A percentile compares a stretch with the other conserved stretches of the same genome.
Evolutionary conservation across 106 monocot genomes (phyloP).

Genomic region (Dioscorea dumetorum): DNA sequence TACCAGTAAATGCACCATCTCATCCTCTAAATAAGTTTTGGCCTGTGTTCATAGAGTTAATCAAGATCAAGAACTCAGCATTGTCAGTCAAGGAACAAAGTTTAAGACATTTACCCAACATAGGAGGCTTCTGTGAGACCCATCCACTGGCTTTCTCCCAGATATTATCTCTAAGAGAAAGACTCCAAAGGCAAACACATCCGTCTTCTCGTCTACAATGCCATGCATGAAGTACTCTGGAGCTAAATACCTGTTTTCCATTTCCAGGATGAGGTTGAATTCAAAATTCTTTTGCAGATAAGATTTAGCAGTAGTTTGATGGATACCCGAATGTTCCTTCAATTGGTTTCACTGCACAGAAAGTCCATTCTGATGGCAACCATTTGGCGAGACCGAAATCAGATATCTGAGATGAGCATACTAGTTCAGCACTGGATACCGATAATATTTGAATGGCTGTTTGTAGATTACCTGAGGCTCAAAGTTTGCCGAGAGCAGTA

Average conservation of each 20-base stretch:
- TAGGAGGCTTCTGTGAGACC: constrained; percentile 7
- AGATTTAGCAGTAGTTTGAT: not conserved
- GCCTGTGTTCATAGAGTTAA: constrained; percentile 7
- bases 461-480: constrained; percentile 37
- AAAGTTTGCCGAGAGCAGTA: constrained; percentile 45
- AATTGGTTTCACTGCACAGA: constrained; percentile 43
- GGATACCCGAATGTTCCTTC: constrained; percentile 54
- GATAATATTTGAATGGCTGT: not conserved
- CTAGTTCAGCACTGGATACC: not conserved
- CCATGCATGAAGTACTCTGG: constrained; percentile 24
- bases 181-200: constrained; percentile 18
- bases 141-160: constrained; percentile 5
- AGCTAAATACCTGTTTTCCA: constrained; percentile 8
- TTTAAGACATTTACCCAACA: constrained; percentile 22
- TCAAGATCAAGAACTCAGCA: not conserved
- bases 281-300: not conserved
- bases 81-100: not conserved
- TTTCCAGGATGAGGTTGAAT: not conserved
- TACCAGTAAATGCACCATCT: constrained; percentile 7
- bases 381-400: constrained; percentile 68
- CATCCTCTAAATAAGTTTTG: constrained; percentile 9
- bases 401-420: constrained; percentile 33
- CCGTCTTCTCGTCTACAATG: constrained; percentile 18
- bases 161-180: constrained; percentile 17
- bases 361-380: constrained; percentile 57